phyloP scores from a whole-genome alignment of 352 stramenopile genomes.

The Aphanomyces astaci region DNA sequence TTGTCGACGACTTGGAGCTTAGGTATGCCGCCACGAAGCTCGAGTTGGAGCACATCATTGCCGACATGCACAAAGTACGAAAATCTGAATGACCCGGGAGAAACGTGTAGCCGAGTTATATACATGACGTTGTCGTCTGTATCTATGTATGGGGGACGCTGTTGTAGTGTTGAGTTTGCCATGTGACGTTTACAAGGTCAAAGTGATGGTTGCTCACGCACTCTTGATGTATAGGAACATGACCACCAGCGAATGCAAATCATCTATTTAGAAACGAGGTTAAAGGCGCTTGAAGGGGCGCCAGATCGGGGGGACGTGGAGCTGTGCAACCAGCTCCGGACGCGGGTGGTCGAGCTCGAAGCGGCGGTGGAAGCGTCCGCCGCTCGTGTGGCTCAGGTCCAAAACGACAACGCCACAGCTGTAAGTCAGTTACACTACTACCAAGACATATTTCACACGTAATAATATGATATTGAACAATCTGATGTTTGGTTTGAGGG shows the following conservation, averaged over 20 bases:
- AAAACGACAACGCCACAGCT: neutral
- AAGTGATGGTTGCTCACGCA: neutral
- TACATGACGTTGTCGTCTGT: no score
- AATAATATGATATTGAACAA: neutral
- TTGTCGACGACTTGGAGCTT: neutral
- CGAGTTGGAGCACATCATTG: neutral
- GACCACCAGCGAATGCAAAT: neutral
- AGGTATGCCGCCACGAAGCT: neutral
- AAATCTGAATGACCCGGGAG: no score
- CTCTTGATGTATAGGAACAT: neutral
- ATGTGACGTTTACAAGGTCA: neutral
- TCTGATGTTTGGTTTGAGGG: neutral
- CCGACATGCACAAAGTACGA: conserved; percentile 3
- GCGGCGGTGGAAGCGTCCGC: conserved; percentile 25
- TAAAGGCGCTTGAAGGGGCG: conserved; percentile 27
- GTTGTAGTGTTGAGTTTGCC: neutral
- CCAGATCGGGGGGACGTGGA: conserved; percentile 36
- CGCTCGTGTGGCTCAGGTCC: neutral
- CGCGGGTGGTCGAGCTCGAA: conserved; percentile 33
- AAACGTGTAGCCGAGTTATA: no score
- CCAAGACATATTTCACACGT: no score
- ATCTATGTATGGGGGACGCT: no score
- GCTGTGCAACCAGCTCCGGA: conserved; percentile 46
- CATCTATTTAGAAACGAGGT: conserved; percentile 30
- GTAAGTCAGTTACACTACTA: neutral